Evolutionary conservation across 805 yeast genomes (phyloP).

Genomic region (Saccharomycopsis malanga): DNA sequence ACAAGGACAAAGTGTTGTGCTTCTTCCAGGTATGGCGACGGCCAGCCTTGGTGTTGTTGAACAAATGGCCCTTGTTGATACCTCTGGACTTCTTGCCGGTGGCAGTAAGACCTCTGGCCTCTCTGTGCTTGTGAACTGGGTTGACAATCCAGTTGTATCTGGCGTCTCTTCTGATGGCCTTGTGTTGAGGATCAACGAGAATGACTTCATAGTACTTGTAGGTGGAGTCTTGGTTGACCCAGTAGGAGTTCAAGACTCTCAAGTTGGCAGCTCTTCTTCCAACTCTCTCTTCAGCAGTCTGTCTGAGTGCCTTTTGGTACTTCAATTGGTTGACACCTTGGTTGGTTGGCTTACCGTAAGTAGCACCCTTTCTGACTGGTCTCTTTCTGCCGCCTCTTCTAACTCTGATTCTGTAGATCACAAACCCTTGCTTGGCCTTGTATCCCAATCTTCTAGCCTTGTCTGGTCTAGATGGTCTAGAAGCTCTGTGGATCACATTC

Average conservation of each 20-base stretch:
- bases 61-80: slow-evolving; percentile 99
- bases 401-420: slow-evolving; percentile 96
- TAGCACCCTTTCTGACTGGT: slow-evolving; percentile 99
- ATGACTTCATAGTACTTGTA: slow-evolving; percentile 99
- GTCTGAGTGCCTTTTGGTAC: slow-evolving; percentile 96
- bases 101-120: slow-evolving; percentile 97
- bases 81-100: slow-evolving; percentile 99
- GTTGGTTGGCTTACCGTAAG: slow-evolving; percentile 99
- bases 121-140: slow-evolving; percentile 99
- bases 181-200: slow-evolving; percentile 95
- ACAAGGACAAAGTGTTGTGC: slow-evolving; percentile 95
- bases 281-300: slow-evolving; percentile 99
- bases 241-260: slow-evolving; percentile 99
- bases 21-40: slow-evolving; percentile 99
- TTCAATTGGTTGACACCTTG: slow-evolving; percentile 99
- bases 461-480: slow-evolving; percentile 99
- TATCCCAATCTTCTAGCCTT: slow-evolving; percentile 99
- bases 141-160: slow-evolving; percentile 99
- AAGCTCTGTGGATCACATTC: slow-evolving; percentile 97
- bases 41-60: slow-evolving; percentile 97
- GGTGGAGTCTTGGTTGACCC: slow-evolving; percentile 99
- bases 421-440: slow-evolving; percentile 99
- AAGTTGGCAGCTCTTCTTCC: slow-evolving; percentile 98
- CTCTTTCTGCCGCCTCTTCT: slow-evolving; percentile 99
- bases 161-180: slow-evolving; percentile 98